Percentiles rank a stretch among this genome's conserved stretches.
phyloP scores from a whole-genome alignment of 2,329 filamentous ascomycete species.

The Aspergillus sergii region DNA sequence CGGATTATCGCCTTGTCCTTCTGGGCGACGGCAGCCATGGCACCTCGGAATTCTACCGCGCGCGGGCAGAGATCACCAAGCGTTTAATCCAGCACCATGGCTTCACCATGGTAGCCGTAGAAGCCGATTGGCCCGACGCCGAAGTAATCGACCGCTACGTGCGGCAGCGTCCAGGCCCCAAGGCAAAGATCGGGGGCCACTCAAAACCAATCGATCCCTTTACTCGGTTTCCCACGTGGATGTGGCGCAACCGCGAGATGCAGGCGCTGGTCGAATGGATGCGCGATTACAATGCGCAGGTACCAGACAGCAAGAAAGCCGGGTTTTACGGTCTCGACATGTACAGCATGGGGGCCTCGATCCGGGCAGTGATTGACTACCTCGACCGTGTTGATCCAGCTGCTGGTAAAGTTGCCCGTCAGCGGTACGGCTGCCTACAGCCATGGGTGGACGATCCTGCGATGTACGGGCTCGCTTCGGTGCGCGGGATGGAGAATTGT shows the following conservation, averaged over 20 bases:
- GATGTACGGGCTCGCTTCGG: constrained; percentile 50
- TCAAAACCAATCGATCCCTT: constrained; percentile 44
- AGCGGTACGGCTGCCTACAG: constrained; percentile 51
- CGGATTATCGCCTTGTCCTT: constrained; percentile 44
- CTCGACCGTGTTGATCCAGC: constrained; percentile 49
- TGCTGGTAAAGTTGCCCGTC: constrained; percentile 47
- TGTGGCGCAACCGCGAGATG: constrained; percentile 59
- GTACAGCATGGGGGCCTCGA: constrained; percentile 52
- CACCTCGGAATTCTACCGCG: constrained; percentile 58
- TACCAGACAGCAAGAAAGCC: constrained; percentile 33
- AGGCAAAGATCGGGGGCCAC: constrained; percentile 33
- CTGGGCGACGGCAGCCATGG: constrained; percentile 55
- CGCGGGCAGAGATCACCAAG: constrained; percentile 55
- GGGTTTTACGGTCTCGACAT: constrained; percentile 58
- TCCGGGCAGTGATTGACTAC: constrained; percentile 52
- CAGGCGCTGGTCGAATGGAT: constrained; percentile 57
- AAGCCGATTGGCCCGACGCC: constrained; percentile 59
- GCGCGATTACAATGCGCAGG: constrained; percentile 44
- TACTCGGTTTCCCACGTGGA: constrained; percentile 57
- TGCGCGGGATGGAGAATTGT: constrained; percentile 48
- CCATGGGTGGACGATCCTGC: constrained; percentile 55
- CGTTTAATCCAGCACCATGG: constrained; percentile 53
- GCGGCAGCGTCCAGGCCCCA: constrained; percentile 45
- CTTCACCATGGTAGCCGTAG: constrained; percentile 55
- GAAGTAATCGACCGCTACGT: constrained; percentile 56